phyloP scores from a whole-genome alignment of 2,329 filamentous ascomycete species.

The Corniculantispora saksenae region DNA sequence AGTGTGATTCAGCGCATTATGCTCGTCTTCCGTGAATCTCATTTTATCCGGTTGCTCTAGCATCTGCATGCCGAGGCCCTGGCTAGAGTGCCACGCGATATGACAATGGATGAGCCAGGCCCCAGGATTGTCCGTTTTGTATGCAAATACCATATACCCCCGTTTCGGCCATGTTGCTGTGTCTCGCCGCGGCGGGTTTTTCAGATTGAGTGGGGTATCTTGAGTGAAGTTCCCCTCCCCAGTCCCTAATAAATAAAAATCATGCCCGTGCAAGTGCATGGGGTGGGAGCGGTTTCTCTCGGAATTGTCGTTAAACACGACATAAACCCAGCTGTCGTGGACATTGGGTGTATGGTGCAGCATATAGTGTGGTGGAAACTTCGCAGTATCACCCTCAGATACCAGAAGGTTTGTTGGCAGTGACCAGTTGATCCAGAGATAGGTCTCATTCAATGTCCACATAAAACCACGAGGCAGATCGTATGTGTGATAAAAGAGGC shows the following conservation, averaged over 20 bases:
- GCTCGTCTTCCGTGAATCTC: background rate
- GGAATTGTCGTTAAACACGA: constrained; percentile 21
- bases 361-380: background rate
- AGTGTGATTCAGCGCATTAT: background rate
- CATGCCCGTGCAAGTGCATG: constrained; percentile 28
- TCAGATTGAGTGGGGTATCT: background rate
- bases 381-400: background rate
- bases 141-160: constrained; percentile 51
- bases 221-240: constrained; percentile 19
- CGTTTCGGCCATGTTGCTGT: constrained; percentile 47
- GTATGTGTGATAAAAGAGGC: background rate
- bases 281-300: constrained; percentile 23
- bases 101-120: constrained; percentile 66
- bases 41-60: constrained; percentile 7
- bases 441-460: background rate
- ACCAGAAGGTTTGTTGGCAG: background rate
- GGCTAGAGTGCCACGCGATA: constrained; percentile 61
- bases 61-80: constrained; percentile 23
- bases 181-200: constrained; percentile 54
- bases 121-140: constrained; percentile 38
- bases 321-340: constrained; percentile 22
- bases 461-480: background rate
- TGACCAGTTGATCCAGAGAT: background rate
- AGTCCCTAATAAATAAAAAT: constrained; percentile 23
- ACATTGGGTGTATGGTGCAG: background rate